Base-by-base conservation (phyloP, 1,284 basidiomycete species). In the Malassezia obtusa region DNA sequence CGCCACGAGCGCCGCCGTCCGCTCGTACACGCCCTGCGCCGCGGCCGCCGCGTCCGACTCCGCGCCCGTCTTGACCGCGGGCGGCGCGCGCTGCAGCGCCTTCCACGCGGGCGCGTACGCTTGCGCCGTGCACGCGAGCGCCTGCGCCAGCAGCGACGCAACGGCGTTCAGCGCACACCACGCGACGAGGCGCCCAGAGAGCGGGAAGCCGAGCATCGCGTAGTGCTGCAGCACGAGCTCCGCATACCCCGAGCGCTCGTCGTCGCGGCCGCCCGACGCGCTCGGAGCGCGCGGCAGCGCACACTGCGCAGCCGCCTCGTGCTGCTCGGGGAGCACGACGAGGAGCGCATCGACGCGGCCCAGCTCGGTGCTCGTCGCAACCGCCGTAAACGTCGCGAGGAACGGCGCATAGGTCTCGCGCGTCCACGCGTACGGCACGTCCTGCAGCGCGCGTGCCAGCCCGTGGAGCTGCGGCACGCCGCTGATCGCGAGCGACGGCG, bases 121-220 rank as follows among this genome's bases (percentile, higher is more conserved):
- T 21, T 14, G 3, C 1, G 19, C 14, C 15, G 15, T 15, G 7
- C 8, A 32, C 30, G 14, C 11, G 15, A 89, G 76, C 1, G 80
- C 80, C 71, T 89, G 87, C 0, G 87, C 84, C 14, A 90, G 78
- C 15, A 86, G 79, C 1, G 85, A 87, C 82, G 85, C 87, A 63
- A 86, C 81, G 25, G 83, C 83, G 71, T 89, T 87, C 65, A 89
- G 80, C 26, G 86, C 81, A 64, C 86, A 87, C 75, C 87, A 88
- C 7, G 88, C 81, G 50, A 87, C 81, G 67, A 91, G 89, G 70
- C 89, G 87, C 15, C 88, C 87, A 46, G 84, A 87, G 19, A 91
- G 78, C 12, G 88, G 87, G 10, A 85, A 79, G 19, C 83, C 84
- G 45, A 81, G 80, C 15, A 80, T 78, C 21, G 85, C 79, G 71